phyloP scores from a whole-genome alignment of 345 rosid genomes.

The Conringia planisiliqua region DNA sequence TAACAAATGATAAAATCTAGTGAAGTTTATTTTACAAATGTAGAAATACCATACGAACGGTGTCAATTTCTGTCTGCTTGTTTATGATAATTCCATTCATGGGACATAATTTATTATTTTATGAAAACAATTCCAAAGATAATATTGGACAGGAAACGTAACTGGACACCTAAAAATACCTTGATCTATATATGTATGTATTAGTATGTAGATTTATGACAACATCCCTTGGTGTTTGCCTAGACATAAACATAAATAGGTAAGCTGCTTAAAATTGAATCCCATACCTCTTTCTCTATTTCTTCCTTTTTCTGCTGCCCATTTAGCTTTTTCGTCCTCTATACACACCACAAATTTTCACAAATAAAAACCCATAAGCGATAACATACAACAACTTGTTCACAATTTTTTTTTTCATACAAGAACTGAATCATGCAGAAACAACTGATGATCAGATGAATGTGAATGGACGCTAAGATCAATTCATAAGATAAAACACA shows the following conservation, averaged over 20 bases:
- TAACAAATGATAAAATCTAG: background rate
- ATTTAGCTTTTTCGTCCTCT: constrained; percentile 66
- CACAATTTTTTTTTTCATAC: background rate
- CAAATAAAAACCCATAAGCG: background rate
- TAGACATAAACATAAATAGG: constrained; percentile 12
- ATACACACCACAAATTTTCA: constrained; percentile 4
- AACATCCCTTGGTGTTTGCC: constrained; percentile 26
- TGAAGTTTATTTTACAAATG: background rate
- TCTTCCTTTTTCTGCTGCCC: constrained; percentile 70
- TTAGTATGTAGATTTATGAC: background rate
- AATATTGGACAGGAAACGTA: background rate
- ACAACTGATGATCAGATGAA: background rate
- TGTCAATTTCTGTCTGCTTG: background rate
- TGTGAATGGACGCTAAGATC: background rate
- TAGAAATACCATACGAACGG: background rate
- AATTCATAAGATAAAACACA: background rate
- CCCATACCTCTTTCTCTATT: constrained; percentile 80
- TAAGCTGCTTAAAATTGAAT: constrained; percentile 20
- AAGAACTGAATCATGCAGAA: background rate
- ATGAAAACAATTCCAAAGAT: background rate
- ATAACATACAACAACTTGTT: background rate
- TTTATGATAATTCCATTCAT: background rate
- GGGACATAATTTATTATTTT: background rate
- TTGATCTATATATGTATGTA: background rate
- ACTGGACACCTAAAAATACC: background rate